These are phyloP conservation scores for Picea sitchensis DNA, from an alignment of 75 land plant species.

Conservation along the genomic window DNA sequence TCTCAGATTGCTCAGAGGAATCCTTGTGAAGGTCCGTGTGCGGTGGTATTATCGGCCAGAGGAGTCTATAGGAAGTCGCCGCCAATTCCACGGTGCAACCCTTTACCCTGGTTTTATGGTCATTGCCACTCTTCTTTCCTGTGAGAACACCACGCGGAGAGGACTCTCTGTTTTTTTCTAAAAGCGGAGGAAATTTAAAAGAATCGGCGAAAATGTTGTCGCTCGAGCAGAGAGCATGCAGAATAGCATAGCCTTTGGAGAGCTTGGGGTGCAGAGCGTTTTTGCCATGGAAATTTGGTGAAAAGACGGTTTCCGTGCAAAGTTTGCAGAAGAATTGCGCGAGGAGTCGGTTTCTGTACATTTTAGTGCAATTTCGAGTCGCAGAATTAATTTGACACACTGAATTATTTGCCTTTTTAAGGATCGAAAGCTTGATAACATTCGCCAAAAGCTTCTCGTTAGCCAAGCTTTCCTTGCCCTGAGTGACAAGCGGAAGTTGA, in stretches of 20 bases:
- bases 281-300: not conserved
- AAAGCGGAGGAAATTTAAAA: not conserved
- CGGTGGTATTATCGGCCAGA: too few relatives aligned
- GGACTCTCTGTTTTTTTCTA: not conserved
- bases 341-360: not conserved
- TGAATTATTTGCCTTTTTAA: too few relatives aligned
- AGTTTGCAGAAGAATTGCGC: not conserved
- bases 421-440: not conserved
- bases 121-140: too few relatives aligned
- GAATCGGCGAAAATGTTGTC: slow-evolving; percentile 4
- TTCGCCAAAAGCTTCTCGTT: not conserved
- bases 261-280: too few relatives aligned
- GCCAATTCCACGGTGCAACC: too few relatives aligned
- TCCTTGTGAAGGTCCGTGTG: too few relatives aligned
- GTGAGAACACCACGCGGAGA: not conserved
- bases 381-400: too few relatives aligned
- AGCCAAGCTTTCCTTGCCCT: too few relatives aligned
- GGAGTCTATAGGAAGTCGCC: too few relatives aligned
- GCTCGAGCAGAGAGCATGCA: not conserved
- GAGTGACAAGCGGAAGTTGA: too few relatives aligned
- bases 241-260: not conserved
- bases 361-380: not conserved
- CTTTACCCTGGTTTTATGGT: too few relatives aligned
- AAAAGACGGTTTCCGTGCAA: not conserved
- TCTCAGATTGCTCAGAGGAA: too few relatives aligned